Evolutionary conservation across 2,329 filamentous ascomycete genomes (phyloP).

Genomic region (Fusarium sp.): DNA sequence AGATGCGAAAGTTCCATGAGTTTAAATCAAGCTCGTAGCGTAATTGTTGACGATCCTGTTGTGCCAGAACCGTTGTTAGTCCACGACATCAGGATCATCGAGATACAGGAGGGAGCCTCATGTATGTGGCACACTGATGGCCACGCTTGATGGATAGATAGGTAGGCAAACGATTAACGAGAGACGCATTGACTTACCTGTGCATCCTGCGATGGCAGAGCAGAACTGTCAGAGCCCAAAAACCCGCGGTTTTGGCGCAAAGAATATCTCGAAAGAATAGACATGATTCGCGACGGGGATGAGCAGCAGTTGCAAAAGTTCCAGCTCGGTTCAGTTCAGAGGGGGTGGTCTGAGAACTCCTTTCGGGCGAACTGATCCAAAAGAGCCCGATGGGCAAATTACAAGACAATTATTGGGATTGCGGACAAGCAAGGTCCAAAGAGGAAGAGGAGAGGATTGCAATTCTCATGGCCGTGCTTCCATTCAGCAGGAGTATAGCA

Average conservation of each 20-base stretch:
- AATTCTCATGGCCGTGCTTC: slow-evolving; percentile 34
- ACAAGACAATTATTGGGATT: slow-evolving; percentile 3
- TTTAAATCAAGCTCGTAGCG: slow-evolving; percentile 65
- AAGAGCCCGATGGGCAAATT: slow-evolving; percentile 4
- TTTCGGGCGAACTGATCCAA: slow-evolving; percentile 8
- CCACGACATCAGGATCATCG: background rate
- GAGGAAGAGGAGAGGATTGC: background rate
- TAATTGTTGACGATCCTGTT: slow-evolving; percentile 61
- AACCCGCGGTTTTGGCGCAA: slow-evolving; percentile 59
- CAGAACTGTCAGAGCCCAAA: slow-evolving; percentile 61
- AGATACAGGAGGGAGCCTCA: slow-evolving; percentile 17
- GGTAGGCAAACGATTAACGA: background rate
- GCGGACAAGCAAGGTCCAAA: slow-evolving; percentile 30
- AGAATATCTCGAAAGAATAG: slow-evolving; percentile 42
- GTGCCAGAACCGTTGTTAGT: slow-evolving; percentile 22
- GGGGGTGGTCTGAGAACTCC: slow-evolving; percentile 26
- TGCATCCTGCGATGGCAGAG: slow-evolving; percentile 58
- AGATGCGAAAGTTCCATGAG: slow-evolving; percentile 64
- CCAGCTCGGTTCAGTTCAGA: background rate
- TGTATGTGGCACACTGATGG: slow-evolving; percentile 1
- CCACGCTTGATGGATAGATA: background rate
- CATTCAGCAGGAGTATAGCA: background rate
- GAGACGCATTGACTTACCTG: slow-evolving; percentile 51
- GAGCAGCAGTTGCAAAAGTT: slow-evolving; percentile 33
- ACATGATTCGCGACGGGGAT: slow-evolving; percentile 41